These are phyloP conservation scores for Neurospora sp. DNA, from an alignment of 495 filamentous ascomycete species.

Conservation along the genomic window DNA sequence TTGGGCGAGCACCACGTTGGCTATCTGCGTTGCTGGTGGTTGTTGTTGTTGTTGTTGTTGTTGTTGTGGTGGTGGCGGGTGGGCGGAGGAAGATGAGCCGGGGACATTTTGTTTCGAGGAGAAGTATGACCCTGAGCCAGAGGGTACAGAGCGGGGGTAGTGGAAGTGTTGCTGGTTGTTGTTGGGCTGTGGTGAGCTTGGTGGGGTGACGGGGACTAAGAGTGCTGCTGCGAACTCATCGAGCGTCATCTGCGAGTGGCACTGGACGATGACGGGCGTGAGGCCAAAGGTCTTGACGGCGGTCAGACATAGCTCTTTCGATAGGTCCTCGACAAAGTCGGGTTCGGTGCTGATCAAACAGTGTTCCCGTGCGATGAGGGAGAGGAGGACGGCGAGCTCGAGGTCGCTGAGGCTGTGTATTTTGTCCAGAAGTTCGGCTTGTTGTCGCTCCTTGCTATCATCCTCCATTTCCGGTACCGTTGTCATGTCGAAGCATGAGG, in stretches of 20 bases:
- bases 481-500: neutral
- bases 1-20: slow-evolving; percentile 72
- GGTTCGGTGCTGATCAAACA: slow-evolving; percentile 72
- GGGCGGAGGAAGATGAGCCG: neutral
- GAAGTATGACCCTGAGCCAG: neutral
- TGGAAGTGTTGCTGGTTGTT: neutral
- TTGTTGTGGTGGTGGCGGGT: neutral
- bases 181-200: slow-evolving; percentile 5
- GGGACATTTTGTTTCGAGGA: neutral
- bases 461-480: slow-evolving; percentile 48
- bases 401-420: slow-evolving; percentile 73
- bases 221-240: slow-evolving; percentile 71
- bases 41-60: neutral
- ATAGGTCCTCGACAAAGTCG: slow-evolving; percentile 50
- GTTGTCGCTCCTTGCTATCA: slow-evolving; percentile 10
- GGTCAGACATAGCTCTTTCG: slow-evolving; percentile 62
- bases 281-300: slow-evolving; percentile 63
- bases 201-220: slow-evolving; percentile 32
- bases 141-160: neutral
- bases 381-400: slow-evolving; percentile 77
- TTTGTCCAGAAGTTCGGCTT: slow-evolving; percentile 42
- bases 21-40: slow-evolving; percentile 37
- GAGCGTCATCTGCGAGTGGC: slow-evolving; percentile 57
- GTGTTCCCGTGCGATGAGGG: slow-evolving; percentile 69
- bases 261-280: slow-evolving; percentile 55